Conservation (phyloP, 1,284 basidiomycete species). For the Rhodotorula sp. region DNA sequence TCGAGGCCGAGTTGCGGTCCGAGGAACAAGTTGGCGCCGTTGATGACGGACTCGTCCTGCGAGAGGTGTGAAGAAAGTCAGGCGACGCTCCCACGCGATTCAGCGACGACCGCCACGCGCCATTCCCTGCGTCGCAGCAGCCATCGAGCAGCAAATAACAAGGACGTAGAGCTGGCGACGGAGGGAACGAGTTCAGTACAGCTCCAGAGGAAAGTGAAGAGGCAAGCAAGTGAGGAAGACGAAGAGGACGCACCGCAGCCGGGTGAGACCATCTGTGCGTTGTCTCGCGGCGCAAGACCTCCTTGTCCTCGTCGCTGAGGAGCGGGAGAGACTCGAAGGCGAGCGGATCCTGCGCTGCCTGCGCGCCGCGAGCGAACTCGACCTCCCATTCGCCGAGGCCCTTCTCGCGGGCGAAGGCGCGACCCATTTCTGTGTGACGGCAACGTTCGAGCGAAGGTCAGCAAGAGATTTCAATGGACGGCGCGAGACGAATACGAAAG, state of each 20-base stretch:
- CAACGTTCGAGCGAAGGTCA: too few relatives aligned
- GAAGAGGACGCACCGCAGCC: slow-evolving; percentile 11
- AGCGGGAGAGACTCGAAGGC: slow-evolving; percentile 41
- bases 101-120: not conserved
- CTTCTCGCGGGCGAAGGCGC: slow-evolving; percentile 37
- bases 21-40: slow-evolving; percentile 43
- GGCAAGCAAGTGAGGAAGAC: slow-evolving; percentile 43
- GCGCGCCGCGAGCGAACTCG: slow-evolving; percentile 30
- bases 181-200: too few relatives aligned
- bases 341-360: slow-evolving; percentile 30
- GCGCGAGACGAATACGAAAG: not conserved
- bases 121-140: slow-evolving; percentile 46
- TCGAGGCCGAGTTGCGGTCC: not conserved
- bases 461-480: not conserved
- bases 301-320: slow-evolving; percentile 44
- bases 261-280: slow-evolving; percentile 49
- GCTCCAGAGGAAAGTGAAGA: not conserved
- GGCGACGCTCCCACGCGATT: slow-evolving; percentile 29
- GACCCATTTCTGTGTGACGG: slow-evolving; percentile 19
- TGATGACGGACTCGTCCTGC: slow-evolving; percentile 46
- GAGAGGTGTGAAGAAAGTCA: slow-evolving; percentile 8
- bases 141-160: slow-evolving; percentile 46
- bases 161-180: not conserved
- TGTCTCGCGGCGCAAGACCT: slow-evolving; percentile 41
- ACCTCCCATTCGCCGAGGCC: slow-evolving; percentile 29